Evolutionary conservation across 768 basidiomycete genomes (phyloP).

Genomic region (Rubroboletus pulcherrimus): DNA sequence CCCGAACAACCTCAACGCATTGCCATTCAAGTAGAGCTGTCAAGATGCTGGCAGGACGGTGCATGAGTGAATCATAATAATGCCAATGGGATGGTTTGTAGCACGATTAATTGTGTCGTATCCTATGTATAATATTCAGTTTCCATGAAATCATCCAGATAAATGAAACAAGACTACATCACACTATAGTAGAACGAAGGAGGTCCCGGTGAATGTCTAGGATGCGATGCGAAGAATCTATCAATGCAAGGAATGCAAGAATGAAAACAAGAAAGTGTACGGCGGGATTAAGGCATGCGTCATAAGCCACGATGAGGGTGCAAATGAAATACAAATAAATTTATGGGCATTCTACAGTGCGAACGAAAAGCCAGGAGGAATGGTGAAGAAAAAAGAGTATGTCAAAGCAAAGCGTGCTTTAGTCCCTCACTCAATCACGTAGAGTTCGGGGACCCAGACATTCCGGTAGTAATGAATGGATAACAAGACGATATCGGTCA

Average conservation of each 20-base stretch:
- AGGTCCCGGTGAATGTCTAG: neutral
- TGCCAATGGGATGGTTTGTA: neutral
- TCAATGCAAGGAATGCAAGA: neutral
- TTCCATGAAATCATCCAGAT: neutral
- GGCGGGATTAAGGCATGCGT: neutral
- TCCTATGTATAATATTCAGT: neutral
- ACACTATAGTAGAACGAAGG: neutral
- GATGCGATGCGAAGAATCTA: neutral
- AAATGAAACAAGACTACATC: neutral
- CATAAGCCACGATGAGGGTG: neutral
- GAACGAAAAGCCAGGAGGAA: neutral
- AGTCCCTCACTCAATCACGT: slow-evolving; percentile 22
- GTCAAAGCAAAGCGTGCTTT: no score
- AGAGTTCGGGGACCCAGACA: slow-evolving; percentile 29
- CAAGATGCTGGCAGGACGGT: neutral
- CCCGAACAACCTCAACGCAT: slow-evolving; percentile 41
- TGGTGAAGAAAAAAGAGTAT: neutral
- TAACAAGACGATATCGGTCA: slow-evolving; percentile 17
- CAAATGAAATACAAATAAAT: slow-evolving; percentile 9
- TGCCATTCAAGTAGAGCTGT: neutral
- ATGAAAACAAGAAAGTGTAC: neutral
- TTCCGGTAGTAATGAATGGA: slow-evolving; percentile 27
- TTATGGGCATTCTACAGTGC: neutral
- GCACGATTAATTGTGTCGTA: no score
- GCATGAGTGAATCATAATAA: neutral